Percentiles rank a stretch among this genome's conserved stretches.
These are phyloP conservation scores for Lipomyces starkeyi DNA, from an alignment of 805 yeast species.

Conservation along the genomic window DNA sequence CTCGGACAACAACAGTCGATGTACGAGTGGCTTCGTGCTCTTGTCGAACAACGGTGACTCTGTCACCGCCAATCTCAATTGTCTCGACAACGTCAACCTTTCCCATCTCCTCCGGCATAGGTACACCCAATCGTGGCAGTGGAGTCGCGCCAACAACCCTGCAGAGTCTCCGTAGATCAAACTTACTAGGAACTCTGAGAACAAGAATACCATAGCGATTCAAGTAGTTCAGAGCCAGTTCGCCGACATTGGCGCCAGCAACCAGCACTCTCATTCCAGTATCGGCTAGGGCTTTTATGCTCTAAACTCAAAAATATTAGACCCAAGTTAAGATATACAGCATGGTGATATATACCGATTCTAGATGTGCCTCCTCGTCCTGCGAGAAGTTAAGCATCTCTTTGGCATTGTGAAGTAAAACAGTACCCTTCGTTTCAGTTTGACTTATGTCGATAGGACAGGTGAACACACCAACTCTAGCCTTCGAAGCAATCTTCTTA, in stretches of 20 bases:
- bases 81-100: slow-evolving; percentile 85
- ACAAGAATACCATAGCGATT: slow-evolving; percentile 85
- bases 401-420: slow-evolving; percentile 90
- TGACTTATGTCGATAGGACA: slow-evolving; percentile 94
- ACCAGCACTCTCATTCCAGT: slow-evolving; percentile 86
- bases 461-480: slow-evolving; percentile 91
- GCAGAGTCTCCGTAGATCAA: slow-evolving; percentile 90
- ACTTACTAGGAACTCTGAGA: slow-evolving; percentile 88
- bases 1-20: slow-evolving; percentile 90
- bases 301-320: slow-evolving; percentile 36
- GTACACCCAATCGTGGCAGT: slow-evolving; percentile 90
- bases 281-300: slow-evolving; percentile 80
- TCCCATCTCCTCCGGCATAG: slow-evolving; percentile 94
- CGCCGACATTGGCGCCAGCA: slow-evolving; percentile 96
- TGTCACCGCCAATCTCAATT: slow-evolving; percentile 94
- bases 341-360: slow-evolving; percentile 49
- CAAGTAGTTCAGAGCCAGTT: slow-evolving; percentile 88
- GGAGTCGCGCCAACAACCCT: slow-evolving; percentile 98
- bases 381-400: slow-evolving; percentile 95
- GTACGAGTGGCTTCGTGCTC: slow-evolving; percentile 67
- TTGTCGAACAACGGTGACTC: slow-evolving; percentile 93
- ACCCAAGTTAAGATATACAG: background rate
- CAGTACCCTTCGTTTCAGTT: slow-evolving; percentile 99
- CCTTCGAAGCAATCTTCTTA: slow-evolving; percentile 62
- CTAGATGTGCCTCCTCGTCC: slow-evolving; percentile 95